Base-by-base conservation (phyloP, 345 rosid genomes). In the Clarkia xantiana region DNA sequence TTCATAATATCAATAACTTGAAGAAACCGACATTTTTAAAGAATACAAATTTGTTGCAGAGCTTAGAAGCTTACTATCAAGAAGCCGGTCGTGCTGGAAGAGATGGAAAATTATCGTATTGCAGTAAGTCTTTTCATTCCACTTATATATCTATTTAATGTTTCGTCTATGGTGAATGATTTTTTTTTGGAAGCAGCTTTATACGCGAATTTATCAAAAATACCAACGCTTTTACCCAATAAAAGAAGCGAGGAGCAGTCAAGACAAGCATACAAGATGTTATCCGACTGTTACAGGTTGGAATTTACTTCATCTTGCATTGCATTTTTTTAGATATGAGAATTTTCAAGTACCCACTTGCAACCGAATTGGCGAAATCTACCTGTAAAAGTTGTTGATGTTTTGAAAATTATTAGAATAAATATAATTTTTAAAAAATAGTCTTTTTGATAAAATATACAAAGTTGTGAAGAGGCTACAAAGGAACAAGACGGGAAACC, bases 61-160 rank as follows among this genome's bases (percentile, higher is more conserved):
- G 93, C 68, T 59, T 84, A 62, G 97, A 88, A 67, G 93, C 95
- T 45, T 88, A 88, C 67, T 82, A 88, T 75, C 97, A 88, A 78
- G 97, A 88, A 80, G 89, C 93, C 42, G 97, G 96, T 47, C 94
- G 96, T 70, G 91, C 94, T 64, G 94, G 97, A 74, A 79, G 97
- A 62, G 97, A 88, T 66, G 95, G 95, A 20, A 71, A 82, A 62
- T 62, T 73, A 58, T 82, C 97, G 42, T 84, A 84, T 51, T 88
- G 97, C 53, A 65, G 97, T 84, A 62, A 71, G 94, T 50, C 59
- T 36, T 15, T 15, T 48, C 5, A 11, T 59, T 52, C 15, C 12
- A 51, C 41, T 52, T 38, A 34, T 23, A n/a, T 14, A 9, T 36
- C 16, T 23, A 42, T 39, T 9, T 44, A 0, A 8, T 40, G 22